Percentiles rank a stretch among this genome's conserved stretches.
Evolutionary conservation across 2,329 filamentous ascomycete genomes (phyloP).

Genomic region (Chaetomiaceae sp.): DNA sequence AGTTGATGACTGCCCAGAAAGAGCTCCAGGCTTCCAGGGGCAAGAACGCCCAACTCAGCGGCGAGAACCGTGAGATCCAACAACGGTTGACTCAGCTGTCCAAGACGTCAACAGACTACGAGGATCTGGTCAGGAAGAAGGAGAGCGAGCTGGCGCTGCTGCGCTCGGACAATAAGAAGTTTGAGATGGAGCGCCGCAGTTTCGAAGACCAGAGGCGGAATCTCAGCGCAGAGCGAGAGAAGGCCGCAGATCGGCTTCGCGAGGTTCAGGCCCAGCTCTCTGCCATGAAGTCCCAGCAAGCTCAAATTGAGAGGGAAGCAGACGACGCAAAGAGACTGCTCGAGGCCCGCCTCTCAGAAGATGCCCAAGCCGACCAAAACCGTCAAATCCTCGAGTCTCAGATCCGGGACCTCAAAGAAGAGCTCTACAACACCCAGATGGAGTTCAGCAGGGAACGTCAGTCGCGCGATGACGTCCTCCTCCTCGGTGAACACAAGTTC

Average conservation of each 20-base stretch:
- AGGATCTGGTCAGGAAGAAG: constrained; percentile 87
- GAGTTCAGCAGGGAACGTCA: constrained; percentile 89
- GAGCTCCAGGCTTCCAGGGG: constrained; percentile 70
- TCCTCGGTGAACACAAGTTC: constrained; percentile 85
- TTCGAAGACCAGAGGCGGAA: constrained; percentile 74
- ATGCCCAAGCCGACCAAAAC: constrained; percentile 77
- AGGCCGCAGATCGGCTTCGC: constrained; percentile 67
- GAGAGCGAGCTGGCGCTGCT: constrained; percentile 88
- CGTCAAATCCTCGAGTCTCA: constrained; percentile 80
- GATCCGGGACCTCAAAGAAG: constrained; percentile 77
- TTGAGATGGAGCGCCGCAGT: constrained; percentile 71
- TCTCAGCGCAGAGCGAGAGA: constrained; percentile 72
- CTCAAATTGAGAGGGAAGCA: constrained; percentile 81
- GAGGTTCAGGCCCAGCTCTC: constrained; percentile 85
- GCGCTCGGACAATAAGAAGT: constrained; percentile 76
- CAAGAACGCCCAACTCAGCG: constrained; percentile 68
- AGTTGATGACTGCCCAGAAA: constrained; percentile 71
- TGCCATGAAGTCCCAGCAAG: constrained; percentile 77
- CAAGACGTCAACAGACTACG: constrained; percentile 88
- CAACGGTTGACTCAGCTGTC: constrained; percentile 83
- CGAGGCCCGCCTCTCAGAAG: constrained; percentile 83
- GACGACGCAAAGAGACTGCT: constrained; percentile 82
- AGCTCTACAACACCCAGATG: constrained; percentile 79
- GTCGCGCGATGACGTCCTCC: constrained; percentile 87
- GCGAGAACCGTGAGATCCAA: constrained; percentile 78